A percentile compares a stretch with the other conserved stretches of the same genome.
Evolutionary conservation across 164 flowering plant genomes (phyloP).

Genomic region (Magnolia changhungtana): DNA sequence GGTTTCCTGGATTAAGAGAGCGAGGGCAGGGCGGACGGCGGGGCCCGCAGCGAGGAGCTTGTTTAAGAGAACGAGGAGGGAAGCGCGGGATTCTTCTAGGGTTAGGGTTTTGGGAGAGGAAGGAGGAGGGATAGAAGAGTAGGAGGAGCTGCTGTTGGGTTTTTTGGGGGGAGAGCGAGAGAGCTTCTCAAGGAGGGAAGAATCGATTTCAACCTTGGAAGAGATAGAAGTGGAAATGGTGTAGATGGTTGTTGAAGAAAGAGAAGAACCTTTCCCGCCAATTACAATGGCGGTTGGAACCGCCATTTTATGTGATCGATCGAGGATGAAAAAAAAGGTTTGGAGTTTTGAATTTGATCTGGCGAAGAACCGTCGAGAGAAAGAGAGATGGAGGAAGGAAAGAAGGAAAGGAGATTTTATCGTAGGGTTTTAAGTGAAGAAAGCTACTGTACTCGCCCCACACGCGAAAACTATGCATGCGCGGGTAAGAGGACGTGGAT

Average conservation of each 20-base stretch:
- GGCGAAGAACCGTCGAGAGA: no score
- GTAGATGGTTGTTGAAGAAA: slow-evolving; percentile 48
- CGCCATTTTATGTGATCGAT: background rate
- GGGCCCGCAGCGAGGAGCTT: slow-evolving; percentile 37
- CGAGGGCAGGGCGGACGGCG: slow-evolving; percentile 29
- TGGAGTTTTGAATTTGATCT: background rate
- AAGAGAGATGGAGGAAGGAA: no score
- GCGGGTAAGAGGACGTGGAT: no score
- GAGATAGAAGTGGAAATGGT: slow-evolving; percentile 37
- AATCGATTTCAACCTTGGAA: slow-evolving; percentile 42
- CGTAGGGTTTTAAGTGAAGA: no score
- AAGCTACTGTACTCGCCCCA: no score
- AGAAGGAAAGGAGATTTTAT: no score
- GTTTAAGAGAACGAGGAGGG: slow-evolving; percentile 48
- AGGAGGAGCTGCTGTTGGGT: slow-evolving; percentile 1
- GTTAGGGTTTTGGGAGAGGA: slow-evolving; percentile 23
- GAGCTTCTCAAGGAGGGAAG: slow-evolving; percentile 34
- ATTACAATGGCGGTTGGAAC: slow-evolving; percentile 21
- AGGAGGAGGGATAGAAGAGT: no score
- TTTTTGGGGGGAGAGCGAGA: slow-evolving; percentile 12
- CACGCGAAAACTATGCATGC: no score
- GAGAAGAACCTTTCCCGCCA: slow-evolving; percentile 66
- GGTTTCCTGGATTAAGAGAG: slow-evolving; percentile 19
- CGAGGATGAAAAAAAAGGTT: background rate
- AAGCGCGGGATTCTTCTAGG: slow-evolving; percentile 53